These are phyloP conservation scores for Rhododendron ferrugineum DNA, from an alignment of 148 eudicot species.

Conservation along the genomic window DNA sequence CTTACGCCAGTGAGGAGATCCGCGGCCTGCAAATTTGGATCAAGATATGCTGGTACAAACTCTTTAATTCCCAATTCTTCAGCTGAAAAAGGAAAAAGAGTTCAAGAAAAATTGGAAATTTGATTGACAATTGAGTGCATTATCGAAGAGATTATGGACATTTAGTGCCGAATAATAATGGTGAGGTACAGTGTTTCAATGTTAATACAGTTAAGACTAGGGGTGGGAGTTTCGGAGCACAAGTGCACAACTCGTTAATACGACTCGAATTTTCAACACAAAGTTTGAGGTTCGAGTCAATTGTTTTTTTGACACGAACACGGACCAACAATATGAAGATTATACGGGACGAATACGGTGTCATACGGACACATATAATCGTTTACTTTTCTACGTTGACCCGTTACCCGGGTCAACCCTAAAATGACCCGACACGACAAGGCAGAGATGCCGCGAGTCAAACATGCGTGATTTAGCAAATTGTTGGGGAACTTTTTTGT, in stretches of 20 bases:
- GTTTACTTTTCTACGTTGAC: no score
- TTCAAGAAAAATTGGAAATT: not conserved
- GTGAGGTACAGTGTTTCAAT: not conserved
- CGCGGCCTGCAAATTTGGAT: slow-evolving; percentile 8
- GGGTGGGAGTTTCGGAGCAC: not conserved
- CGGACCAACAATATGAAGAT: not conserved
- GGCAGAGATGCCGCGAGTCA: not conserved
- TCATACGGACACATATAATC: not conserved
- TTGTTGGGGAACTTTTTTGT: not conserved
- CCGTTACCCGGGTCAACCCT: not conserved
- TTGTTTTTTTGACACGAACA: not conserved
- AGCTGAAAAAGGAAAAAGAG: slow-evolving; percentile 4
- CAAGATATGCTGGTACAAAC: slow-evolving; percentile 16
- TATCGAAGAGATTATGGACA: not conserved
- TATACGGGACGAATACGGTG: not conserved
- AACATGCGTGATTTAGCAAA: not conserved
- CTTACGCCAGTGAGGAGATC: slow-evolving; percentile 70
- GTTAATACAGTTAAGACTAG: not conserved
- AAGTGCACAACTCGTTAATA: not conserved
- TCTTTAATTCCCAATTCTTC: slow-evolving; percentile 22
- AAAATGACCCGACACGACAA: not conserved
- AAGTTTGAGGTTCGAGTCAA: not conserved
- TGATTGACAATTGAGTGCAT: not conserved
- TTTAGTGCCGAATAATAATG: not conserved
- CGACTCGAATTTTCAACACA: not conserved